A percentile compares a stretch with the other conserved stretches of the same genome.
These are phyloP conservation scores for Globisporangium carolinianum DNA, from an alignment of 352 stramenopile species.

Conservation along the genomic window DNA sequence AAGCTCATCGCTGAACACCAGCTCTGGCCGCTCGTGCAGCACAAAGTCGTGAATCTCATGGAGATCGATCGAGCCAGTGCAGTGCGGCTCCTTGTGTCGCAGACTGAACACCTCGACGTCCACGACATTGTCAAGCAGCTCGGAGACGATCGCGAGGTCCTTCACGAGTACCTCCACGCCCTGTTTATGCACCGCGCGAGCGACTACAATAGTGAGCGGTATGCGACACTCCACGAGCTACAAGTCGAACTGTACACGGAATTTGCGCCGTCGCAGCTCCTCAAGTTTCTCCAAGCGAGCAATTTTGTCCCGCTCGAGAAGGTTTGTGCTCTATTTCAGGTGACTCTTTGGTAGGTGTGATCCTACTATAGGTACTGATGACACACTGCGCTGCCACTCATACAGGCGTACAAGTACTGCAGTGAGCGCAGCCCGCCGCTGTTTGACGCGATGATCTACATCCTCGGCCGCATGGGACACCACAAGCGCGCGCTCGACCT, in stretches of 20 bases:
- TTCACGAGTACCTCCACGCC: conserved; percentile 76
- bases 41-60: conserved; percentile 75
- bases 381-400: no score
- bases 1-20: conserved; percentile 81
- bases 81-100: conserved; percentile 73
- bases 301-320: conserved; percentile 82
- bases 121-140: conserved; percentile 71
- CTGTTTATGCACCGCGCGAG: conserved; percentile 57
- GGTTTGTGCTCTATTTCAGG: conserved; percentile 16
- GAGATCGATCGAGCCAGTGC: conserved; percentile 64
- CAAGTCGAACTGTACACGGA: conserved; percentile 73
- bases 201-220: conserved; percentile 78
- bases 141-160: conserved; percentile 48
- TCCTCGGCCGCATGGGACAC: conserved; percentile 78
- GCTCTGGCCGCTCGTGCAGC: conserved; percentile 66
- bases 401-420: conserved; percentile 73
- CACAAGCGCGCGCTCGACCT: conserved; percentile 81
- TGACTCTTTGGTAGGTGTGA: neutral
- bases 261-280: conserved; percentile 49
- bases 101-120: conserved; percentile 78
- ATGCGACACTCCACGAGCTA: conserved; percentile 61
- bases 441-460: conserved; percentile 86
- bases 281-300: conserved; percentile 76
- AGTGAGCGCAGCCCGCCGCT: conserved; percentile 60
- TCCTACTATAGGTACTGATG: no score